Percentiles rank a stretch among this genome's conserved stretches.
phyloP scores from a whole-genome alignment of 345 rosid species.

The Brassica napus region Da-Ae NC_063441.1:20190001-20190500 shows the following conservation, averaged over 20 bases:
- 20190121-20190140: slow-evolving; percentile 81
- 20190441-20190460: too few species aligned
- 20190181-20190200: slow-evolving; percentile 15
- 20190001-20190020: slow-evolving; percentile 45
- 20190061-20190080: slow-evolving; percentile 55
- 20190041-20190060: slow-evolving; percentile 33
- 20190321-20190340: background rate
- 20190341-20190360: background rate
- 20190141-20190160: slow-evolving; percentile 77
- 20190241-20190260: slow-evolving; percentile 2
- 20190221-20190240: background rate
- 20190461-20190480: background rate
- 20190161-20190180: background rate
- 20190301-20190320: background rate
- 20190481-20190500: background rate
- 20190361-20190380: background rate
- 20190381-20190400: background rate
- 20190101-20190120: slow-evolving; percentile 66
- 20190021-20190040: slow-evolving; percentile 37
- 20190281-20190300: slow-evolving; percentile 1
- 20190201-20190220: slow-evolving; percentile 15
- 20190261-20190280: slow-evolving; percentile 16
- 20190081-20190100: slow-evolving; percentile 53
- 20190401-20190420: too few species aligned
- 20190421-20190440: too few species aligned